Percentiles rank a stretch among this genome's conserved stretches.
Evolutionary conservation across 2,329 filamentous ascomycete genomes (phyloP).

Genomic region (Colletotrichum navitas): DNA sequence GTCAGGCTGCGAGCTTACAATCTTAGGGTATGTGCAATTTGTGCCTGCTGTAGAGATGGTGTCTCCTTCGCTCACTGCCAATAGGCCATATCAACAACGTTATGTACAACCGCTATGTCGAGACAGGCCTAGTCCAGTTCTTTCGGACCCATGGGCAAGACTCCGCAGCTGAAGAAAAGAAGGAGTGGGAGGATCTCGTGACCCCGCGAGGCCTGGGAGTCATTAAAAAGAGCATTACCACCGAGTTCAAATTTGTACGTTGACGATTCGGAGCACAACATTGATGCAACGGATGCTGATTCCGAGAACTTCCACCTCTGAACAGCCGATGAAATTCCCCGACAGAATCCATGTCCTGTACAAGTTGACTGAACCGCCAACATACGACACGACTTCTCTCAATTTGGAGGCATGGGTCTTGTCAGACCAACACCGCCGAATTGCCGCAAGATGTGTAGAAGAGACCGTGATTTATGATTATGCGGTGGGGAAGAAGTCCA

Average conservation of each 20-base stretch:
- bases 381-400: neutral
- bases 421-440: neutral
- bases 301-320: neutral
- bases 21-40: neutral
- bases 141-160: neutral
- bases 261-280: neutral
- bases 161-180: neutral
- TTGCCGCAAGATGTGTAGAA: neutral
- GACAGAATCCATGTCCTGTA: neutral
- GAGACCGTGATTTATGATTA: neutral
- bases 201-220: neutral
- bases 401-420: neutral
- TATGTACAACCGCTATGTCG: neutral
- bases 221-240: neutral
- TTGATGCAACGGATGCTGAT: neutral
- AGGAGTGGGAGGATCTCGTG: neutral
- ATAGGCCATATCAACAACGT: neutral
- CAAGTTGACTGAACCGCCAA: neutral
- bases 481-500: neutral
- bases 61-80: neutral
- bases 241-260: slow-evolving; percentile 1
- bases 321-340: neutral
- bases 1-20: neutral
- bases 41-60: too few species aligned
- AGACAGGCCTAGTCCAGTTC: neutral